Evolutionary conservation across 192 early-diverging fungal genomes (phyloP), one percentile per base, ranked within the genome.

Genomic region (Rhizophagus prolifer): DNA sequence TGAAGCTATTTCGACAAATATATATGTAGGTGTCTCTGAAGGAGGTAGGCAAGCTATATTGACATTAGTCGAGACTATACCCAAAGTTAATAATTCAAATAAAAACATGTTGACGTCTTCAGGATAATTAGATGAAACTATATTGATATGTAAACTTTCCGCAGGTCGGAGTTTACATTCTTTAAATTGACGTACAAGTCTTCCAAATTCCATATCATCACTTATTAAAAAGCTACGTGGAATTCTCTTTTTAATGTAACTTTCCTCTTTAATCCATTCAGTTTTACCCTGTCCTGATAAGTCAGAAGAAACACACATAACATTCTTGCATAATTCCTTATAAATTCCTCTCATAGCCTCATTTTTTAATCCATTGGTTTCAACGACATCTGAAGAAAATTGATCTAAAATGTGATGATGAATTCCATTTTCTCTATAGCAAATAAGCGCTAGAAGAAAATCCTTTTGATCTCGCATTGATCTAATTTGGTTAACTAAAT

Each of bases 1-100:
- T 31, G 78, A 79, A 21, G 71, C 72, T 23, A 79, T 25, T 54
- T 79, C 78, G 16, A 79, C 75, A 46, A 58, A 79, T 28, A 72
- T 23, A 30, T 8, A 10, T 1, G 23, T 74, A 44, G 21, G 13
- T 19, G 36, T 1, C 47, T 25, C 19, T 46, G 36, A 34, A 9
- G 0, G 2, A 8, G 44, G 10, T 21, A 26, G 12, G 5, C 41
- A 70, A 70, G 68, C 44, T 44, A 14, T n/a, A 5, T 21, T 12
- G 6, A 5, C 41, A 70, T 34, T 46, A 9, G 68, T 41, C 0
- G 30, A 25, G 23, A 26, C 23, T 19, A 36, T 46, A 8, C 23
- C 12, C 19, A 46, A 25, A 19, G 13, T 36, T 26, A 34, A 70
- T 46, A 28, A 21, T 38, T 36, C 16, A 70, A 72, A 76, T 31